Evolutionary conservation across 2,329 filamentous ascomycete species (phyloP).

Genomic region (Fusarium torreyae): DNA sequence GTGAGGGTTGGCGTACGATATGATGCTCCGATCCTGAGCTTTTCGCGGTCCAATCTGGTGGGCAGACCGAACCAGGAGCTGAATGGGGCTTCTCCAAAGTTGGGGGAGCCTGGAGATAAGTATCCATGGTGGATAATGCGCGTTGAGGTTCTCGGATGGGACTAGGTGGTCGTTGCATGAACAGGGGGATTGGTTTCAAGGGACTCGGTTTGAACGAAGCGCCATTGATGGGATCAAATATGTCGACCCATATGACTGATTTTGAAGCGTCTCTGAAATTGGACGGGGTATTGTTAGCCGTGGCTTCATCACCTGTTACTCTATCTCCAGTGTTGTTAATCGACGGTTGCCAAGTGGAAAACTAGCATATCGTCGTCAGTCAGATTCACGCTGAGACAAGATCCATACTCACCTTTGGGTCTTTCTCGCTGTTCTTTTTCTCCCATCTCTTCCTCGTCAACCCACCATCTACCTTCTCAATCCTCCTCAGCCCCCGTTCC

Average conservation of each 20-base stretch:
- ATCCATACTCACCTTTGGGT: slow-evolving; percentile 10
- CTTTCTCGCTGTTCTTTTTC: slow-evolving; percentile 43
- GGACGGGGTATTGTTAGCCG: background rate
- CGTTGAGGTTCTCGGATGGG: slow-evolving; percentile 25
- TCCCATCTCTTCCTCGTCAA: slow-evolving; percentile 63
- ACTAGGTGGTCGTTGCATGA: slow-evolving; percentile 57
- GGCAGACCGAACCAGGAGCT: slow-evolving; percentile 13
- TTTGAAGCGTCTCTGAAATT: slow-evolving; percentile 48
- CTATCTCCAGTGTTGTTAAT: slow-evolving; percentile 15
- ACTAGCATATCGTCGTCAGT: slow-evolving; percentile 25
- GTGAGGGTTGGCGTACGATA: background rate
- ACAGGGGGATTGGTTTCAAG: slow-evolving; percentile 66
- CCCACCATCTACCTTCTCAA: slow-evolving; percentile 63
- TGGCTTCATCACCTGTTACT: slow-evolving; percentile 15
- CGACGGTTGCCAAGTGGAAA: slow-evolving; percentile 8
- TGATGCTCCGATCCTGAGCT: slow-evolving; percentile 1
- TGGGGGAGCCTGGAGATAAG: slow-evolving; percentile 30
- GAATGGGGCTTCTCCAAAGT: slow-evolving; percentile 21
- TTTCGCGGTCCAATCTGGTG: slow-evolving; percentile 4
- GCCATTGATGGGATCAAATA: slow-evolving; percentile 64
- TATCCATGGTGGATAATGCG: slow-evolving; percentile 22
- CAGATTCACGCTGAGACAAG: background rate
- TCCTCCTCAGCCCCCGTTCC: slow-evolving; percentile 60
- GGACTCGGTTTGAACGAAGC: slow-evolving; percentile 64
- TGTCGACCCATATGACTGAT: slow-evolving; percentile 65